Evolutionary conservation across 2,329 filamentous ascomycete species (phyloP).

Genomic region (Penicillium sp.): DNA sequence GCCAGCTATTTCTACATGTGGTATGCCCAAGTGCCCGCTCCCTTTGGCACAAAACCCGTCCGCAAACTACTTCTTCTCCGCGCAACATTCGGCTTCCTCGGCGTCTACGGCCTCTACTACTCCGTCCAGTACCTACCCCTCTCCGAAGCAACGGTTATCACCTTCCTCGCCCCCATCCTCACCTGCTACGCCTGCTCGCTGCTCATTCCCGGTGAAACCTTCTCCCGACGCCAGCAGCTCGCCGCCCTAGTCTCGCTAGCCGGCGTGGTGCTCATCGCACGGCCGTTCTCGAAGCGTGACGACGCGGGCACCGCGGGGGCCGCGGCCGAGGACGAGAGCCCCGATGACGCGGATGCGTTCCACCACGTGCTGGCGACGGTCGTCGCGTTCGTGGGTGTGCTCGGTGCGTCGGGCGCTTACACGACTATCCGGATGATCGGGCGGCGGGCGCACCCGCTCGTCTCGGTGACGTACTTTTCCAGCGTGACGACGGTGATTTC

Average conservation of each 20-base stretch:
- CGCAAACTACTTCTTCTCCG: conserved; percentile 67
- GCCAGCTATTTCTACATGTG: conserved; percentile 73
- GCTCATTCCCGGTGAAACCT: conserved; percentile 70
- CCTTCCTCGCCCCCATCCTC: conserved; percentile 78
- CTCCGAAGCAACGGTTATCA: conserved; percentile 85
- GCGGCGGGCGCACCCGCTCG: conserved; percentile 74
- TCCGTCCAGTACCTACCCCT: conserved; percentile 77
- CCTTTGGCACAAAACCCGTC: conserved; percentile 68
- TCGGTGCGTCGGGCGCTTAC: conserved; percentile 73
- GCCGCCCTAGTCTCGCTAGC: conserved; percentile 73
- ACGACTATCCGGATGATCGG: conserved; percentile 81
- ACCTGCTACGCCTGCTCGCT: conserved; percentile 79
- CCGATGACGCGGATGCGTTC: conserved; percentile 52
- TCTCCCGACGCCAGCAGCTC: conserved; percentile 74
- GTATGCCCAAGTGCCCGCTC: conserved; percentile 65
- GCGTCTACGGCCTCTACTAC: conserved; percentile 77
- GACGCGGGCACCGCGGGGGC: conserved; percentile 24
- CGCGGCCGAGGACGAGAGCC: conserved; percentile 20
- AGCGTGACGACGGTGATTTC: conserved; percentile 70
- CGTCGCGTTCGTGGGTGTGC: conserved; percentile 72
- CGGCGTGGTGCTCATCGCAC: conserved; percentile 81
- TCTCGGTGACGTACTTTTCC: conserved; percentile 83
- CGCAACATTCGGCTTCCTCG: conserved; percentile 72
- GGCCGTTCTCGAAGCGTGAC: conserved; percentile 51
- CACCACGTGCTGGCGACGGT: conserved; percentile 71